These are phyloP conservation scores for Pseudomassariella vexata DNA, from an alignment of 2,329 filamentous ascomycete genomes.

Conservation along the genomic window DNA sequence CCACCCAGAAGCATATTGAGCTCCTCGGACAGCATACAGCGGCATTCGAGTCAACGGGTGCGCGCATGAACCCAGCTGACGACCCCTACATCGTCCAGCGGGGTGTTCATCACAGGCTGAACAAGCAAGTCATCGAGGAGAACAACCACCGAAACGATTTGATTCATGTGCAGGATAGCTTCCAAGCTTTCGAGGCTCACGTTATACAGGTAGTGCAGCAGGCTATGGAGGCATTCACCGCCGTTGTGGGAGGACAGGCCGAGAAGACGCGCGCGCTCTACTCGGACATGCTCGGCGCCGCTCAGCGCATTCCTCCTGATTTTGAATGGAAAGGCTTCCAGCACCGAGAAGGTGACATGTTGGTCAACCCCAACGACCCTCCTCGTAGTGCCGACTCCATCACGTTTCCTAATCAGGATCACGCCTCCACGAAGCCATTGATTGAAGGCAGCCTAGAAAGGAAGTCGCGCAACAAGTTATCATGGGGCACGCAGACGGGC, in stretches of 20 bases:
- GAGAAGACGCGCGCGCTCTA: conserved; percentile 80
- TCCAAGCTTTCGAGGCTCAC: conserved; percentile 81
- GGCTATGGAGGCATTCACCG: conserved; percentile 76
- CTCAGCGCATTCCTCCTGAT: conserved; percentile 73
- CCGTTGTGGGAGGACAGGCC: conserved; percentile 71
- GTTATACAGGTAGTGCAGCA: conserved; percentile 77
- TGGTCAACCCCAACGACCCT: conserved; percentile 73
- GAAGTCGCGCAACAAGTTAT: conserved; percentile 81
- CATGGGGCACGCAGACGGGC: conserved; percentile 67
- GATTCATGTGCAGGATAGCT: conserved; percentile 84
- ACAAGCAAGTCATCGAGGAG: conserved; percentile 89
- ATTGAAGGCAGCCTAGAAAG: conserved; percentile 87
- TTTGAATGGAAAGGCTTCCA: conserved; percentile 91
- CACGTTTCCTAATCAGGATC: conserved; percentile 83
- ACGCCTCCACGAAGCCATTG: conserved; percentile 71
- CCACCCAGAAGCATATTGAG: conserved; percentile 94
- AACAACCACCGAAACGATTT: conserved; percentile 95
- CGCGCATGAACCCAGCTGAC: conserved; percentile 62
- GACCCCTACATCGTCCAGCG: conserved; percentile 87
- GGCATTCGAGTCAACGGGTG: conserved; percentile 68
- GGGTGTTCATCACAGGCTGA: conserved; percentile 74
- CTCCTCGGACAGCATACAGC: conserved; percentile 83
- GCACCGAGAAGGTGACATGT: conserved; percentile 60
- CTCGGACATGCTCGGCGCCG: conserved; percentile 70
- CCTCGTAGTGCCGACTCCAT: conserved; percentile 70